Base-by-base conservation (phyloP, 2,329 filamentous ascomycete genomes). In the Fusarium drepaniforme region DNA sequence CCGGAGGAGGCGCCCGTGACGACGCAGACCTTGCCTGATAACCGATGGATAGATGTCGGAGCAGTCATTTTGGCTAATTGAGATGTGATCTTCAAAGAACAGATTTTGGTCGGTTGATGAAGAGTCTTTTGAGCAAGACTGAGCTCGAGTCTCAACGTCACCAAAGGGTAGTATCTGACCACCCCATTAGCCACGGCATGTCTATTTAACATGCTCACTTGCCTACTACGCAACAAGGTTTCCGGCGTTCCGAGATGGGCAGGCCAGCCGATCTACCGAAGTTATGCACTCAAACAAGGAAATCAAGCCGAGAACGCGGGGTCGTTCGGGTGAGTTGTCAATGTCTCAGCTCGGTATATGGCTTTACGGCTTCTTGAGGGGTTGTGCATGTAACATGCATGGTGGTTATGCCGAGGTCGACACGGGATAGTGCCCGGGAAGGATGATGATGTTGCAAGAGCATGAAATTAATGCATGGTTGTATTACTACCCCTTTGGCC, bases 1-100 rank as follows among this genome's bases (percentile, higher is more conserved):
- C 86, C 86, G 0, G 85, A 86, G 0, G 86, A 87, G 2, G 84
- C 79, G 13, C 86, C 86, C 0, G 86, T 88, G 8, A 88, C 80
- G 28, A 88, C 83, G 80, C 82, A 72, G 82, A 87, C 68, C 25
- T 78, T 78, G 25, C 42, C 67, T 11, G 65, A 28, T 3, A 78
- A 58, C 12, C 77, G 74, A 2, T 61, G 46, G 3, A 33, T 21
- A 30, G 57, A 28, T 7, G 65, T 21, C 11, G 35, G 30, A 30
- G 65, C 23, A 1, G 76, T 57, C 59, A 64, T 70, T 28, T 1
- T 58, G 3, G n/a, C 2, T n/a, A 12, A 16, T 11, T 30, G 4
- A 28, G 15, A 1, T 4, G 21, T 9, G 12, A 5, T 5, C 18
- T 12, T 3, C 18, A 12, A 1, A 40, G 0, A 8, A 4, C 2